These are phyloP conservation scores for Albifimbria verrucaria DNA, from an alignment of 2,329 filamentous ascomycete species.

Conservation along the genomic window DNA sequence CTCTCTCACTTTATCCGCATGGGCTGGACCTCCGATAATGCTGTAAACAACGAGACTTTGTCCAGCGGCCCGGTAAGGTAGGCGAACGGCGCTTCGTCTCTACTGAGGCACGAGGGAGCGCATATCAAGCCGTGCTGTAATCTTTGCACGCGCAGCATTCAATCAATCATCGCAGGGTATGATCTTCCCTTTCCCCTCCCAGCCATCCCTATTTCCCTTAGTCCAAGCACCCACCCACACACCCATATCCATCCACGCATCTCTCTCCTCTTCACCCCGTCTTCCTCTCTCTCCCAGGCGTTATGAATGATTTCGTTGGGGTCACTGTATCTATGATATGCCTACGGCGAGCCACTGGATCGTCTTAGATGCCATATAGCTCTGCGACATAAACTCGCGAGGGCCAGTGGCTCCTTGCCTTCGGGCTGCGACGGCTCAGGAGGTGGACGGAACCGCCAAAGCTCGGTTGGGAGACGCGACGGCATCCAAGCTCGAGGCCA, in stretches of 20 bases:
- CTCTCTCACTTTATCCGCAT: neutral
- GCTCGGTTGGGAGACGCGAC: too few species aligned
- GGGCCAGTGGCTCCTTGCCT: neutral
- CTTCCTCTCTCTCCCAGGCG: neutral
- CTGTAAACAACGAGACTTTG: slow-evolving; percentile 28
- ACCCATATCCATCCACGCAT: neutral
- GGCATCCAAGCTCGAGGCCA: too few species aligned
- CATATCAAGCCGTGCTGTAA: slow-evolving; percentile 5
- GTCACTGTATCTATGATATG: slow-evolving; percentile 2
- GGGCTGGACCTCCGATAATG: slow-evolving; percentile 21
- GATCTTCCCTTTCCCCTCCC: slow-evolving; percentile 10
- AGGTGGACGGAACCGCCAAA: too few species aligned
- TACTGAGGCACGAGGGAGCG: slow-evolving; percentile 11
- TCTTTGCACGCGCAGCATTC: neutral
- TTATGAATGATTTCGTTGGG: neutral
- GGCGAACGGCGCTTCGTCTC: slow-evolving; percentile 12
- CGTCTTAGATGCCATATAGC: neutral
- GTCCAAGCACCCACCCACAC: neutral
- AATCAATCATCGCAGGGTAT: slow-evolving; percentile 20
- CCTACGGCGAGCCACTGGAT: neutral
- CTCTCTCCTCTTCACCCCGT: neutral
- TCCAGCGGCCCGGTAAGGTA: slow-evolving; percentile 7
- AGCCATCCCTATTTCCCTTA: neutral
- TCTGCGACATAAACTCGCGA: neutral
- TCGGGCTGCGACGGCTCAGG: neutral